Evolutionary conservation across 768 basidiomycete species (phyloP).

Genomic region (Suillus ampliporus): DNA sequence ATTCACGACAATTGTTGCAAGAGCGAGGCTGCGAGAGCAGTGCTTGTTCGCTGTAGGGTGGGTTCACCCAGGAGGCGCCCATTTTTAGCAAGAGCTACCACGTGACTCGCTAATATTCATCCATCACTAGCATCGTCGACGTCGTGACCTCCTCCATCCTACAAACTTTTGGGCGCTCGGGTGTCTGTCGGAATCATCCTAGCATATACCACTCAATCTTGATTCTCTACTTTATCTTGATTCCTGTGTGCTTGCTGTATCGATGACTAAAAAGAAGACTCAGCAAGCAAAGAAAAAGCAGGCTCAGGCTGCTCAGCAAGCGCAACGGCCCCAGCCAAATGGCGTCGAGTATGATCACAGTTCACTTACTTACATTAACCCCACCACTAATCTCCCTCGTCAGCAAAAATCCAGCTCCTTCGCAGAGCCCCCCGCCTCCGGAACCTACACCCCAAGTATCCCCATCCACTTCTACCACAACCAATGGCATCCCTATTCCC

Average conservation of each 20-base stretch:
- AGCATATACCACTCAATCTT: not conserved
- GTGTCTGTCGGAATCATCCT: not conserved
- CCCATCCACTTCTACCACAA: constrained; percentile 19
- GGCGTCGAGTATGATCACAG: constrained; percentile 27
- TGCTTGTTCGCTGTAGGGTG: too few relatives aligned
- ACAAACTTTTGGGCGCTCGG: not conserved
- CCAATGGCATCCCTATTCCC: constrained; percentile 15
- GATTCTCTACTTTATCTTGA: not conserved
- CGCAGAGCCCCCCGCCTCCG: constrained; percentile 13
- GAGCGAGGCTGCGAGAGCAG: too few relatives aligned
- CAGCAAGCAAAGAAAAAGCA: constrained; percentile 35
- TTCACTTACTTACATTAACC: not conserved
- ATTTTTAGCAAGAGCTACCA: not conserved
- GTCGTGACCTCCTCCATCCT: not conserved
- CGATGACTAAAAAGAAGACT: constrained; percentile 39
- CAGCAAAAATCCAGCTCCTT: constrained; percentile 20
- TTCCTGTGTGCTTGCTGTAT: constrained; percentile 7
- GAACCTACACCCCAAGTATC: constrained; percentile 20
- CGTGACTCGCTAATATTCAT: not conserved
- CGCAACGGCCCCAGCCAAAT: constrained; percentile 15
- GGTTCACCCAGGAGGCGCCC: constrained; percentile 9
- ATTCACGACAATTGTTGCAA: too few relatives aligned
- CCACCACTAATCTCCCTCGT: constrained; percentile 17
- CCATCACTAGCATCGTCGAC: not conserved
- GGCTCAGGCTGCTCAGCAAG: constrained; percentile 18